Conservation (phyloP, 805 yeast species). For the Yarrowia divulgata region DNA sequence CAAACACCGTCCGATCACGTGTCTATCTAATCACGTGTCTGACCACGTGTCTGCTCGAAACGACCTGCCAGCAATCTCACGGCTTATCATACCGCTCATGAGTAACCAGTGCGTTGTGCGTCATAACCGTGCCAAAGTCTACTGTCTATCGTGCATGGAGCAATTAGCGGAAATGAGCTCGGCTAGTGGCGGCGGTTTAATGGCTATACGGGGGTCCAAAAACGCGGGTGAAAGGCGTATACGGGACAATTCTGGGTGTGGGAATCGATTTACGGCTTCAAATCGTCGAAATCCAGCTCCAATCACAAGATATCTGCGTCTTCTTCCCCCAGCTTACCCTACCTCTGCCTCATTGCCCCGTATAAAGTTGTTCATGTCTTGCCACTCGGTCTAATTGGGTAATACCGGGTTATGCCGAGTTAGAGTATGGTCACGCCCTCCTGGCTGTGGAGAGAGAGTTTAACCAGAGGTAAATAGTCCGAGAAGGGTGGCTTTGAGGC, state of each 20-base stretch:
- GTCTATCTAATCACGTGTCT: no score
- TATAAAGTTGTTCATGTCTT: conserved; percentile 31
- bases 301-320: neutral
- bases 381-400: conserved; percentile 9
- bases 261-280: neutral
- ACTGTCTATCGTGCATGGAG: neutral
- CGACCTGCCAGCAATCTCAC: no score
- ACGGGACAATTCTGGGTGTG: no score
- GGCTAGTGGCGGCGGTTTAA: neutral
- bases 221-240: no score
- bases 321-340: neutral
- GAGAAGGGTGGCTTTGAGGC: no score
- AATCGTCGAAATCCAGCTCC: neutral
- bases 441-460: neutral
- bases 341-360: no score
- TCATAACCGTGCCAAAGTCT: no score
- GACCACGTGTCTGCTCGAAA: no score
- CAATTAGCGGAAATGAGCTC: conserved; percentile 23
- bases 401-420: conserved; percentile 11
- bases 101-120: no score
- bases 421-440: conserved; percentile 18
- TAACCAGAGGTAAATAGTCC: no score
- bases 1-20: no score
- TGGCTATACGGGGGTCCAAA: neutral
- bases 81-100: no score